Evolutionary conservation across 2,329 filamentous ascomycete species (phyloP), one percentile per base, ranked within the genome.

Genomic region (Fusarium oxysporum): DNA sequence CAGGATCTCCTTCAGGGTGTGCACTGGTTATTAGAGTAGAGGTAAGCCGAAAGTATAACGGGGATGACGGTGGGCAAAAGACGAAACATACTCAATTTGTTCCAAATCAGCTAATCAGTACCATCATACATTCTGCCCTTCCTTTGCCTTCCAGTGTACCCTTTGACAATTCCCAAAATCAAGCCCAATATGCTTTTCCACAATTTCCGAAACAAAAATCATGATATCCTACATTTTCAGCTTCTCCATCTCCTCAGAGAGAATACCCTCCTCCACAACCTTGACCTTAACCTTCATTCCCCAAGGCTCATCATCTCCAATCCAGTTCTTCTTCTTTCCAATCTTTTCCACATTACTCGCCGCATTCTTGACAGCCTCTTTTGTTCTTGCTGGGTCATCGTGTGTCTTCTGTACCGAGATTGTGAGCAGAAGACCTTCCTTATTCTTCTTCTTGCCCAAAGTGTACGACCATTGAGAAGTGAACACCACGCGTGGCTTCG

Each of bases 241-340:
- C 8, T 48, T 14, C 4, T 56, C 43, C 33, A 11, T 55, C 11
- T 53, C 64, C 65, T 66, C 61, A 19, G 60, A 74, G 23, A 75
- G 62, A 30, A 81, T 81, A 0, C 78, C 79, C 33, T 82, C 79
- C 43, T 81, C 77, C 2, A 81, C 78, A 44, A 82, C 80, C 37
- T 68, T 70, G 16, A 82, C 79, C 53, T 79, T 77, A 30, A 83
- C 80, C 62, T 82, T 80, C 80, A 83, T 81, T 6, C 82, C 82
- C 81, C 81, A 83, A 1, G 80, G 78, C 6, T 80, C 72, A 13
- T 76, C 75, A 9, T 77, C 77, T 3, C 79, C 81, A 35, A 80
- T 74, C 82, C 88, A 90, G 65, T 88, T 84, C 82, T 90, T 91
- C 79, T 84, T 86, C 82, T 91, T 91, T 1, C 89, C 89, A 11